phyloP scores from a whole-genome alignment of 129 eudicot genomes.

The Sambucus nigra region DNA sequence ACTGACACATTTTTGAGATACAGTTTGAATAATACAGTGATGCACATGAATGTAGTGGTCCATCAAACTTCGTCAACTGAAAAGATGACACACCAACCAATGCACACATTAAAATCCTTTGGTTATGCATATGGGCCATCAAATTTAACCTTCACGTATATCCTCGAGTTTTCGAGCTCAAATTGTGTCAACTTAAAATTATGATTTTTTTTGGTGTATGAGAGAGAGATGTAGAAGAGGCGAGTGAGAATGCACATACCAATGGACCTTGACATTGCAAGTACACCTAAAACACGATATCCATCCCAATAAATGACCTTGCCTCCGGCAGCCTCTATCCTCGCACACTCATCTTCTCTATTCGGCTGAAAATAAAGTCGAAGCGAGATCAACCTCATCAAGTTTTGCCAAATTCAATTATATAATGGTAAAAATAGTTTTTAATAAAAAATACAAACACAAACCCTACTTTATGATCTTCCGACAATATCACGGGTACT shows the following conservation, averaged over 20 bases:
- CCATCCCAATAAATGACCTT: conserved; percentile 49
- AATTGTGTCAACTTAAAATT: too few species aligned
- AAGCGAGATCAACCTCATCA: background rate
- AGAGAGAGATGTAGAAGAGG: background rate
- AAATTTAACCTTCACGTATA: too few species aligned
- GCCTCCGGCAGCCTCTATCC: conserved; percentile 54
- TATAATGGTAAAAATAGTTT: background rate
- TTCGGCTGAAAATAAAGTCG: conserved; percentile 29
- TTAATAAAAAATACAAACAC: conserved; percentile 3
- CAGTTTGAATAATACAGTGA: too few species aligned
- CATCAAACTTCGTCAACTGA: too few species aligned
- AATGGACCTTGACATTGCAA: conserved; percentile 59
- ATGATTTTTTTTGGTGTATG: too few species aligned
- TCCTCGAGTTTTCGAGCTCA: too few species aligned
- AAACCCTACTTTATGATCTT: conserved; percentile 45
- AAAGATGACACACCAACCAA: too few species aligned
- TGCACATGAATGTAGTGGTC: too few species aligned
- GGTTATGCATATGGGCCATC: too few species aligned
- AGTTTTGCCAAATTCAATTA: background rate
- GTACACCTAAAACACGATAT: conserved; percentile 49
- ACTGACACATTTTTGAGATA: too few species aligned
- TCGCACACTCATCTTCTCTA: conserved; percentile 36
- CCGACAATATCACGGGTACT: conserved; percentile 32
- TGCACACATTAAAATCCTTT: too few species aligned
- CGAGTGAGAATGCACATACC: conserved; percentile 25